Evolutionary conservation across 371 early-diverging fungal genomes (phyloP).

Genomic region (Apophysomyces ossiformis): DNA sequence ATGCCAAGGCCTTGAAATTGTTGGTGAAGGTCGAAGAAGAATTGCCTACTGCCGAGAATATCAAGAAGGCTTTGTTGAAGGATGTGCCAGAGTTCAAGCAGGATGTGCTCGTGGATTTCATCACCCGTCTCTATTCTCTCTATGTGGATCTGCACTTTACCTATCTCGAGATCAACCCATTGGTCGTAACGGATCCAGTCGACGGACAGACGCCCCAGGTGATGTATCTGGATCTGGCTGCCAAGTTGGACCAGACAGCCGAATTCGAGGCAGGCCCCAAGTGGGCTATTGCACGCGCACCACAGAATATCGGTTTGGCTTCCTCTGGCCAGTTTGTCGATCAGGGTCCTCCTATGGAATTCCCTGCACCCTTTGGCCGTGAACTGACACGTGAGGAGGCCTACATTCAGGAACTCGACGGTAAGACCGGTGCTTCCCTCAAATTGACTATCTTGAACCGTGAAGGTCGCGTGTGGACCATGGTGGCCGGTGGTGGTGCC

Average conservation of each 20-base stretch:
- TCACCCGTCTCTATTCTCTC: slow-evolving; percentile 90
- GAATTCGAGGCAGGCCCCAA: slow-evolving; percentile 95
- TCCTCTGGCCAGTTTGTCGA: slow-evolving; percentile 56
- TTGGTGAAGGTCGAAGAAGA: slow-evolving; percentile 71
- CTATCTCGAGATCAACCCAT: slow-evolving; percentile 98
- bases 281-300: slow-evolving; percentile 83
- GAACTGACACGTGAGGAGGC: slow-evolving; percentile 96
- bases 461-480: slow-evolving; percentile 97
- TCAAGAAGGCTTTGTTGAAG: slow-evolving; percentile 69
- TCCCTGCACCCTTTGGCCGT: slow-evolving; percentile 98
- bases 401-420: slow-evolving; percentile 95
- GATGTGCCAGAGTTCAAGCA: slow-evolving; percentile 75
- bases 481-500: slow-evolving; percentile 99
- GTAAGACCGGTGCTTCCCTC: slow-evolving; percentile 97
- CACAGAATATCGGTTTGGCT: slow-evolving; percentile 59
- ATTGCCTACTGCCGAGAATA: slow-evolving; percentile 68
- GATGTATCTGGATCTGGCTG: slow-evolving; percentile 94
- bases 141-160: slow-evolving; percentile 97
- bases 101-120: slow-evolving; percentile 88
- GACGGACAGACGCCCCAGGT: slow-evolving; percentile 71
- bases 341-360: slow-evolving; percentile 91
- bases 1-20: slow-evolving; percentile 91
- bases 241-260: slow-evolving; percentile 98
- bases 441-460: slow-evolving; percentile 96
- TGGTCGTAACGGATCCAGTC: slow-evolving; percentile 86